Evolutionary conservation across 1,139 yeast species (phyloP).

Genomic region (Protomyces inundatus): DNA sequence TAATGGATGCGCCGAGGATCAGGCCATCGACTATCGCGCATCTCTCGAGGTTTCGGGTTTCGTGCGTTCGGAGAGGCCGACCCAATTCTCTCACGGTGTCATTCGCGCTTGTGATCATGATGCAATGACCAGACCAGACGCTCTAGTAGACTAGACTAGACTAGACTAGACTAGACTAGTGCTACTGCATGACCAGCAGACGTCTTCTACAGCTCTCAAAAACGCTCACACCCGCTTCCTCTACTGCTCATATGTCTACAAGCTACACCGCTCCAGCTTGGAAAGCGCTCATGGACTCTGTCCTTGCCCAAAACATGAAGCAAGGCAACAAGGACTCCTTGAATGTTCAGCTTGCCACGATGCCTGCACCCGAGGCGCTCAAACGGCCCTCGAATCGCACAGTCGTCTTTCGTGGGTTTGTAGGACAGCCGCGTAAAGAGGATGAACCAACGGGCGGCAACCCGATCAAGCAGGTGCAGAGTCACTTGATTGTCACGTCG

Average conservation of each 20-base stretch:
- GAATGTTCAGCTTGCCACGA: constrained; percentile 18
- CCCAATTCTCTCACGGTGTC: not conserved
- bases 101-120: not conserved
- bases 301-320: constrained; percentile 20
- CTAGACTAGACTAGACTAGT: not conserved
- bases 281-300: constrained; percentile 9
- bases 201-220: not conserved
- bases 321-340: constrained; percentile 17
- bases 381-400: constrained; percentile 12
- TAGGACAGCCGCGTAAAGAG: constrained; percentile 21
- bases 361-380: constrained; percentile 15
- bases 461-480: constrained; percentile 13
- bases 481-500: constrained; percentile 1
- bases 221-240: not conserved
- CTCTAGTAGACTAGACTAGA: not conserved
- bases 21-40: not conserved
- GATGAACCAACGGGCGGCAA: constrained; percentile 25
- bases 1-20: not conserved
- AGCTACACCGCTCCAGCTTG: not conserved
- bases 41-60: not conserved
- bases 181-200: not conserved
- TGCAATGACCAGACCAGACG: not conserved
- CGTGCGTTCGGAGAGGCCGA: not conserved
- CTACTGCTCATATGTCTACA: not conserved
- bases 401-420: constrained; percentile 24